Percentiles rank a stretch among this genome's conserved stretches.
These are phyloP conservation scores for Ceratocystis eucalypticola DNA, from an alignment of 2,329 filamentous ascomycete species.

Conservation along the genomic window DNA sequence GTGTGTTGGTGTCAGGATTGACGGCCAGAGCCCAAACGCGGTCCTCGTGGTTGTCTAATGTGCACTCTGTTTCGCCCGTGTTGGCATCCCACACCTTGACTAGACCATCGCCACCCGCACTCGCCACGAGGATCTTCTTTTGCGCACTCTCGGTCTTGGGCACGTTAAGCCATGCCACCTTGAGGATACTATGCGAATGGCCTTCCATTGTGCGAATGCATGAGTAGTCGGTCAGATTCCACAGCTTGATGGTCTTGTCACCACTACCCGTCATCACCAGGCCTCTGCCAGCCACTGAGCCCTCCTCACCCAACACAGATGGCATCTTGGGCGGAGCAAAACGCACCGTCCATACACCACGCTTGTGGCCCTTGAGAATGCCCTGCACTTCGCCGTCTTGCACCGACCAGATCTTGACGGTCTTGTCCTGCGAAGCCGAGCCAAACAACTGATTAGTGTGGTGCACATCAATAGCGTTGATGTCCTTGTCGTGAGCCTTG, in stretches of 20 bases:
- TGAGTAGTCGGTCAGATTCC: slow-evolving; percentile 83
- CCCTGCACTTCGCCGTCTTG: slow-evolving; percentile 83
- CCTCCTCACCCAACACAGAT: slow-evolving; percentile 55
- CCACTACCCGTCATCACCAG: slow-evolving; percentile 81
- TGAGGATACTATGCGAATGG: slow-evolving; percentile 88
- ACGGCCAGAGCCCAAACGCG: slow-evolving; percentile 82
- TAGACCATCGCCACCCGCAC: slow-evolving; percentile 82
- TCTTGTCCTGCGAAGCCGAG: slow-evolving; percentile 90
- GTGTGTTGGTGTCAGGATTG: slow-evolving; percentile 52
- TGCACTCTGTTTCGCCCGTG: slow-evolving; percentile 71
- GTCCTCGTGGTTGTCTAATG: slow-evolving; percentile 92
- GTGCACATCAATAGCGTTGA: slow-evolving; percentile 83
- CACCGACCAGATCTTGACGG: slow-evolving; percentile 90
- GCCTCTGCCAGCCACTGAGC: slow-evolving; percentile 62
- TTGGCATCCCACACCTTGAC: slow-evolving; percentile 94
- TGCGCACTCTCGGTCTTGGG: slow-evolving; percentile 35
- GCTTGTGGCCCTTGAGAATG: slow-evolving; percentile 79
- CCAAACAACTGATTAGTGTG: slow-evolving; percentile 68
- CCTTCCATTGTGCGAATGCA: slow-evolving; percentile 92
- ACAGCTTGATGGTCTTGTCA: slow-evolving; percentile 91
- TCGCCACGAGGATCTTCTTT: slow-evolving; percentile 58
- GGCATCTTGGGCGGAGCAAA: slow-evolving; percentile 75
- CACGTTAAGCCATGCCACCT: slow-evolving; percentile 71
- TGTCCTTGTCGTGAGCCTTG: slow-evolving; percentile 97
- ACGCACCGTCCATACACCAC: slow-evolving; percentile 89